Evolutionary conservation across 192 early-diverging fungal genomes (phyloP).

Genomic region (Rhizophagus prolifer): DNA sequence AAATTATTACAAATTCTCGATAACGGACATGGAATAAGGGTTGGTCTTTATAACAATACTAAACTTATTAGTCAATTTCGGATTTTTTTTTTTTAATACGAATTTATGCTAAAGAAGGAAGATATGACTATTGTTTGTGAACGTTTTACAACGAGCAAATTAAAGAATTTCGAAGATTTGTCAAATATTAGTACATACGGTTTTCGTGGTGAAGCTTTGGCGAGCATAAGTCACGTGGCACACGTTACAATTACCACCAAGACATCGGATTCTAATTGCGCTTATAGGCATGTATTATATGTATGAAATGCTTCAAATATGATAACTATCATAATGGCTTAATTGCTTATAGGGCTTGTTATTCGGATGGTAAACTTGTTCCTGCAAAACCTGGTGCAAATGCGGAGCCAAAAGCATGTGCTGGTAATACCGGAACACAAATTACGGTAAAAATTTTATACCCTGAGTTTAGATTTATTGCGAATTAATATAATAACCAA

Average conservation of each 20-base stretch:
- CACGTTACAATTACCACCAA: slow-evolving; percentile 87
- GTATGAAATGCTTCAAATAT: not conserved
- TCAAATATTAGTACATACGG: slow-evolving; percentile 86
- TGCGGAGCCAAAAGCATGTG: slow-evolving; percentile 87
- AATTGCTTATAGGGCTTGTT: slow-evolving; percentile 59
- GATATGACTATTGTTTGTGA: slow-evolving; percentile 92
- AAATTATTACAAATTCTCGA: slow-evolving; percentile 95
- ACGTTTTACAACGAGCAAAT: slow-evolving; percentile 94
- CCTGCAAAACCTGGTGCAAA: slow-evolving; percentile 69
- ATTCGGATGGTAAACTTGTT: slow-evolving; percentile 84
- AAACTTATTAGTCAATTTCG: not conserved
- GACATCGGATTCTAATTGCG: slow-evolving; percentile 71
- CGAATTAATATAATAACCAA: not conserved
- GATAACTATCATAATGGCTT: not conserved
- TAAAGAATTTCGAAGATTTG: slow-evolving; percentile 83
- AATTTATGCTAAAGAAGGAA: slow-evolving; percentile 51
- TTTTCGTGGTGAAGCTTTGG: slow-evolving; percentile 95
- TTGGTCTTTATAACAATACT: slow-evolving; percentile 34
- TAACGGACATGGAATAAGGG: slow-evolving; percentile 88
- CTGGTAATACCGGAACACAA: slow-evolving; percentile 93
- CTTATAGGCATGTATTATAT: slow-evolving; percentile 54
- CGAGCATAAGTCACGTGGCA: slow-evolving; percentile 93
- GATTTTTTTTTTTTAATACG: not conserved
- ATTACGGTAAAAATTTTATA: slow-evolving; percentile 63
- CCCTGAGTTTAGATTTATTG: not conserved